phyloP scores from a whole-genome alignment of 495 filamentous ascomycete genomes.

The Amphirosellinia nigrospora region DNA sequence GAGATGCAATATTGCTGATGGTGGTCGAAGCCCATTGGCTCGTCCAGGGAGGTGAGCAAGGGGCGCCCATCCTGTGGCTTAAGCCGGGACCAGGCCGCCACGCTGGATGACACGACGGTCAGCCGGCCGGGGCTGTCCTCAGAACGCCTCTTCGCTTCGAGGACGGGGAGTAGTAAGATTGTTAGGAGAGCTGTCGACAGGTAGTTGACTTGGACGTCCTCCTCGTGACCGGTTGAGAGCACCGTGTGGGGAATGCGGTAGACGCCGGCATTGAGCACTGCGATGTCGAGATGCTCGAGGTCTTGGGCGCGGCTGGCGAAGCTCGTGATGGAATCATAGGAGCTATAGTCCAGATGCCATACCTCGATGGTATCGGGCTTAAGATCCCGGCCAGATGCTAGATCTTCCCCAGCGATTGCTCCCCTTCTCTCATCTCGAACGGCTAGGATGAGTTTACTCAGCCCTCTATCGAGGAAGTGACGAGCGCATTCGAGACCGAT shows the following conservation, averaged over 20 bases:
- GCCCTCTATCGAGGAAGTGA: slow-evolving; percentile 53
- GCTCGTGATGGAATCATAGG: slow-evolving; percentile 47
- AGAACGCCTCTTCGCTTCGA: slow-evolving; percentile 38
- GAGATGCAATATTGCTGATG: slow-evolving; percentile 49
- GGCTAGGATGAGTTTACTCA: slow-evolving; percentile 57
- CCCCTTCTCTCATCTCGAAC: slow-evolving; percentile 54
- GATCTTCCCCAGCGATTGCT: slow-evolving; percentile 40
- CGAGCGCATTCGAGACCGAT: slow-evolving; percentile 57
- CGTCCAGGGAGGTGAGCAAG: slow-evolving; percentile 48
- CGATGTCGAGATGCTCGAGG: slow-evolving; percentile 51
- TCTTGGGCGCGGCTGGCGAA: slow-evolving; percentile 48
- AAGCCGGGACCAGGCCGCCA: slow-evolving; percentile 41
- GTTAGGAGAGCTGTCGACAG: slow-evolving; percentile 54
- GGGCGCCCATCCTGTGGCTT: slow-evolving; percentile 26
- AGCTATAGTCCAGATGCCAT: slow-evolving; percentile 60
- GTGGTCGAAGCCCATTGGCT: slow-evolving; percentile 29
- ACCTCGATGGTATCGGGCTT: slow-evolving; percentile 48
- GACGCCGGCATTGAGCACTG: slow-evolving; percentile 58
- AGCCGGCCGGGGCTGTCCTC: slow-evolving; percentile 30
- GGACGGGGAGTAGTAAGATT: slow-evolving; percentile 38
- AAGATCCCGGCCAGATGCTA: slow-evolving; percentile 30
- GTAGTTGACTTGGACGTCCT: slow-evolving; percentile 59
- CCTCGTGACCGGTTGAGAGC: slow-evolving; percentile 45
- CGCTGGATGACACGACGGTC: slow-evolving; percentile 45
- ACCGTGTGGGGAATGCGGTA: slow-evolving; percentile 26